Base-by-base conservation (phyloP, 352 stramenopile genomes). In the Thraustochytrium sp. region DNA sequence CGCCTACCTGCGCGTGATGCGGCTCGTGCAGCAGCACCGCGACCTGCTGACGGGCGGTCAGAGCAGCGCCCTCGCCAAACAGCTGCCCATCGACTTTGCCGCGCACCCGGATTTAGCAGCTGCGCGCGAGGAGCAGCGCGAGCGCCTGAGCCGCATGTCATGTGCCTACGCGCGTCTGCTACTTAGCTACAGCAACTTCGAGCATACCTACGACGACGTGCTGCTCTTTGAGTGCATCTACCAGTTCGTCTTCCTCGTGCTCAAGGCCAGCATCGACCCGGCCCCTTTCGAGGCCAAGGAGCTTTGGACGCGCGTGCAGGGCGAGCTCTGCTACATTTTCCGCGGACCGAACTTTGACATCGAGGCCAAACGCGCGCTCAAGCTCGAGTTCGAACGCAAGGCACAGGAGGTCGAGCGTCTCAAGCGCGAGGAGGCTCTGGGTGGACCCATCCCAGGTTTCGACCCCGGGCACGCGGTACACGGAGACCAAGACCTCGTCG, bases 191-290 rank as follows among this genome's bases (percentile, higher is more conserved):
- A 80, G 68, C 38, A 80, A 80, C 26, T 80, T 36, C 26, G 68
- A 80, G 68, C 68, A 80, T 2, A 80, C 44, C 29, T 11, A 55
- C 13, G 68, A 80, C 16, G 68, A 80, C 42, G 34, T 80, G 5
- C 68, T 80, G 8, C 40, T 80, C 1, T 80, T 80, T 26, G 68
- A 80, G 31, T 80, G 68, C 51, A 80, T 80, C 34, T 80, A 80
- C 4, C 68, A 80, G 13, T 80, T 80, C 26, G 53, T 49, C 34
- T 80, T 55, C 26, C 31, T 80, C 5, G 68, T 80, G n/a, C 18
- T 80, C 9, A 61, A 72, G 2, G 18, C 31, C 11, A 75, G 68
- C 38, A 44, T 80, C 23, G 68, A 80, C 49, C 48, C 68, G 42
- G 34, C 13, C 8, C 68, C 68, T 23, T 80, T 80, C 16, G 68